A percentile compares a stretch with the other conserved stretches of the same genome.
These are phyloP conservation scores for Didymella glomerata DNA, from an alignment of 2,329 filamentous ascomycete species.

Conservation along the genomic window DNA sequence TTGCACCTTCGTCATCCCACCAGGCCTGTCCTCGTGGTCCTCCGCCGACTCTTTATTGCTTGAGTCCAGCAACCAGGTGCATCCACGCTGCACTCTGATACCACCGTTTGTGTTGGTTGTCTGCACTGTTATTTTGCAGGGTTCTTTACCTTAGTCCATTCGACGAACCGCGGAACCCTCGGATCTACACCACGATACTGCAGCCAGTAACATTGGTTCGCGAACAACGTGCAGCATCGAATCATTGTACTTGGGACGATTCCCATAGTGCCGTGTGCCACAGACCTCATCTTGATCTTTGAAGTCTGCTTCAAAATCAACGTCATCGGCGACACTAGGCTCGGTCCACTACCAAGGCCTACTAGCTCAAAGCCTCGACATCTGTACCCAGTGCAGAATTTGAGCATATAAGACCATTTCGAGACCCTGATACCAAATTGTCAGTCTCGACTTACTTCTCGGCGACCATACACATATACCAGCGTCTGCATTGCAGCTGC, in stretches of 20 bases:
- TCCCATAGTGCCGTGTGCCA: not conserved
- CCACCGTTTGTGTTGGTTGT: constrained; percentile 7
- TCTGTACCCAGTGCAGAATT: not conserved
- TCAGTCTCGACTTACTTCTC: not conserved
- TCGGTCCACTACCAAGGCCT: constrained; percentile 14
- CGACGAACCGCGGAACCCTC: constrained; percentile 23
- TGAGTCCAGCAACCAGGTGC: constrained; percentile 3
- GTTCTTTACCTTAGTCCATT: not conserved
- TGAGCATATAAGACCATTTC: constrained; percentile 19
- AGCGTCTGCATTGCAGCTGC: constrained; percentile 7
- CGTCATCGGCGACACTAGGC: constrained; percentile 23
- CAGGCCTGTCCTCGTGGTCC: constrained; percentile 8
- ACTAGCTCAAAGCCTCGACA: constrained; percentile 7
- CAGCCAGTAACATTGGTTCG: constrained; percentile 31
- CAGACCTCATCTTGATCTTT: constrained; percentile 9
- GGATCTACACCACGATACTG: constrained; percentile 28
- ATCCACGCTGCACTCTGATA: constrained; percentile 13
- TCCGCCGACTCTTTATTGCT: constrained; percentile 3
- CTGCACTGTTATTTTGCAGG: constrained; percentile 10
- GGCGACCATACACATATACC: not conserved
- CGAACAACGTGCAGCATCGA: constrained; percentile 31
- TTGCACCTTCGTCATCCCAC: constrained; percentile 12
- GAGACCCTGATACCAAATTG: not conserved
- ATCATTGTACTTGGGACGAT: constrained; percentile 21
- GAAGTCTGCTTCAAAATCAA: constrained; percentile 7